A percentile compares a stretch with the other conserved stretches of the same genome.
phyloP scores from a whole-genome alignment of 2,329 filamentous ascomycete genomes.

The Hortaea sp. region DNA sequence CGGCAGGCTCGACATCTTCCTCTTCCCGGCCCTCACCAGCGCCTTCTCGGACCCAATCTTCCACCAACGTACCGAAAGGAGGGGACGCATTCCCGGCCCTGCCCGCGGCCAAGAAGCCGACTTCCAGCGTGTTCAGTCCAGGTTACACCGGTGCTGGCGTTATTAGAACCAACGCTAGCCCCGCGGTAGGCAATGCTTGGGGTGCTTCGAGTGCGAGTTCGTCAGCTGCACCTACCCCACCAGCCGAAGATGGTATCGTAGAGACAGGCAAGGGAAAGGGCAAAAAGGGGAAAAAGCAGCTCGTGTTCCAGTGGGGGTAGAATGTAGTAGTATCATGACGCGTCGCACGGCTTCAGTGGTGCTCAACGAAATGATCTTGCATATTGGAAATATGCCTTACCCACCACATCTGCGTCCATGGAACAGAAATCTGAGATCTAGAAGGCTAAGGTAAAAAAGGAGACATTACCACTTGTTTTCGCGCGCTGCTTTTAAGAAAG shows the following conservation, averaged over 20 bases:
- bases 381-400: too few species aligned
- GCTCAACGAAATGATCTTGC: too few species aligned
- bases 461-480: too few species aligned
- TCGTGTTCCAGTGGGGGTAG: conserved; percentile 40
- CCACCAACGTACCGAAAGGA: conserved; percentile 16
- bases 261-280: conserved; percentile 33
- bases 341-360: not conserved
- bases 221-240: conserved; percentile 12
- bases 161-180: conserved; percentile 31
- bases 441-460: too few species aligned
- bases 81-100: conserved; percentile 71
- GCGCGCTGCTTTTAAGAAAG: too few species aligned
- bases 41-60: conserved; percentile 27
- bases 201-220: conserved; percentile 14
- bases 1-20: conserved; percentile 19
- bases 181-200: conserved; percentile 33
- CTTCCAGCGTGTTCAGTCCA: conserved; percentile 42
- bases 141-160: conserved; percentile 38
- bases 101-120: conserved; percentile 64
- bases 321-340: not conserved
- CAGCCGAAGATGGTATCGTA: conserved; percentile 10
- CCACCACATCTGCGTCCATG: too few species aligned
- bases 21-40: conserved; percentile 22
- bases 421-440: too few species aligned
- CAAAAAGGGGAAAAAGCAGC: conserved; percentile 42